phyloP scores from a whole-genome alignment of 1,139 yeast species.

The Yamadazyma trypodendri region DNA sequence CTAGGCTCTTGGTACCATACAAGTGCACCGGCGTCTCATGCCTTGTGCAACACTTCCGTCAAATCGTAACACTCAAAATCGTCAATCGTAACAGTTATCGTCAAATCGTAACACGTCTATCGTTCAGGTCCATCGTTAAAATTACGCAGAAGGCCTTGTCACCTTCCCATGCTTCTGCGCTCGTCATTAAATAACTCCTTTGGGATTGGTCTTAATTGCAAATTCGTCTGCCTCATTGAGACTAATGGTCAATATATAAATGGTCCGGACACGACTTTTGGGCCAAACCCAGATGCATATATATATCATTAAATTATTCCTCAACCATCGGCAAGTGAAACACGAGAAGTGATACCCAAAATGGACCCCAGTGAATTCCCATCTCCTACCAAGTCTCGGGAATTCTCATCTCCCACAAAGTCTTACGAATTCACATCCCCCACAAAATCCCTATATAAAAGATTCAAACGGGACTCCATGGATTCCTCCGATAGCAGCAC shows the following conservation, averaged over 20 bases:
- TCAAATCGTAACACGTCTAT: too few relatives aligned
- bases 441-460: slow-evolving; percentile 25
- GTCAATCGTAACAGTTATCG: too few relatives aligned
- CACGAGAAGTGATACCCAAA: neutral
- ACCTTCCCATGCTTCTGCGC: too few relatives aligned
- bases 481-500: slow-evolving; percentile 29
- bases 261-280: neutral
- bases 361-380: slow-evolving; percentile 14
- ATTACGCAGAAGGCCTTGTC: too few relatives aligned
- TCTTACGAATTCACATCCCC: slow-evolving; percentile 28
- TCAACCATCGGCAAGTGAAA: too few relatives aligned
- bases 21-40: too few relatives aligned
- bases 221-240: slow-evolving; percentile 4
- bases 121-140: too few relatives aligned
- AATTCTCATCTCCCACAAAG: slow-evolving; percentile 28
- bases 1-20: too few relatives aligned
- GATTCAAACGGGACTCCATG: slow-evolving; percentile 26
- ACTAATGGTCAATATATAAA: slow-evolving; percentile 2
- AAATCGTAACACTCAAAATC: too few relatives aligned
- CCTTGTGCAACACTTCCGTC: too few relatives aligned
- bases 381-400: slow-evolving; percentile 31
- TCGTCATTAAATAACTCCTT: neutral
- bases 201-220: slow-evolving; percentile 1
- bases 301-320: neutral
- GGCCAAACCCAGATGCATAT: too few relatives aligned